These are phyloP conservation scores for Penicillium sp. DNA, from an alignment of 2,329 filamentous ascomycete genomes.

Conservation along the genomic window DNA sequence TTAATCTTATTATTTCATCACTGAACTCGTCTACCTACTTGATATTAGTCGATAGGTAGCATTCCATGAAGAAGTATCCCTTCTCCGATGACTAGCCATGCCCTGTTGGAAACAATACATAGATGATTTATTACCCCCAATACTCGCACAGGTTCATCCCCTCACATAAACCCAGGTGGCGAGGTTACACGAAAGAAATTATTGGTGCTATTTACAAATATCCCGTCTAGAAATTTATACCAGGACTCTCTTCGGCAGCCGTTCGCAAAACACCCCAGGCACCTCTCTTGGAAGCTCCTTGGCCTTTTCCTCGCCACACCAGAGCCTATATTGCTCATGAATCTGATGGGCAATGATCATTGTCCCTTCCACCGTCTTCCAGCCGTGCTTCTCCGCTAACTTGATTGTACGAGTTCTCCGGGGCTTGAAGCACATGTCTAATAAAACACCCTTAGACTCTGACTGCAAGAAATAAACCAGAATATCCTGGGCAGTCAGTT, in stretches of 20 bases:
- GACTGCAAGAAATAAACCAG: constrained; percentile 26
- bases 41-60: too few species aligned
- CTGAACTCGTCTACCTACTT: too few species aligned
- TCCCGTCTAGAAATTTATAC: constrained; percentile 32
- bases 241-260: constrained; percentile 30
- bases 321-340: constrained; percentile 37
- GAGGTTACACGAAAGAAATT: too few species aligned
- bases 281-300: constrained; percentile 23
- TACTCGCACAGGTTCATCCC: too few species aligned
- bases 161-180: too few species aligned
- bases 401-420: constrained; percentile 35
- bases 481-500: constrained; percentile 24
- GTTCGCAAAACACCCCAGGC: constrained; percentile 31
- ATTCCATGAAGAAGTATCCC: too few species aligned
- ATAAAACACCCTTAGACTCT: constrained; percentile 28
- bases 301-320: constrained; percentile 29
- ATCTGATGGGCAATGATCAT: constrained; percentile 42
- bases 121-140: too few species aligned
- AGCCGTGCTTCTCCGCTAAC: constrained; percentile 28
- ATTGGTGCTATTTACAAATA: too few species aligned
- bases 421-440: constrained; percentile 46
- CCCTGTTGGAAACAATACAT: too few species aligned
- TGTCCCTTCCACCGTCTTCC: constrained; percentile 39
- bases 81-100: too few species aligned
- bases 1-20: too few species aligned